phyloP scores from a whole-genome alignment of 1,139 yeast species.

The Candida sanyaensis region DNA sequence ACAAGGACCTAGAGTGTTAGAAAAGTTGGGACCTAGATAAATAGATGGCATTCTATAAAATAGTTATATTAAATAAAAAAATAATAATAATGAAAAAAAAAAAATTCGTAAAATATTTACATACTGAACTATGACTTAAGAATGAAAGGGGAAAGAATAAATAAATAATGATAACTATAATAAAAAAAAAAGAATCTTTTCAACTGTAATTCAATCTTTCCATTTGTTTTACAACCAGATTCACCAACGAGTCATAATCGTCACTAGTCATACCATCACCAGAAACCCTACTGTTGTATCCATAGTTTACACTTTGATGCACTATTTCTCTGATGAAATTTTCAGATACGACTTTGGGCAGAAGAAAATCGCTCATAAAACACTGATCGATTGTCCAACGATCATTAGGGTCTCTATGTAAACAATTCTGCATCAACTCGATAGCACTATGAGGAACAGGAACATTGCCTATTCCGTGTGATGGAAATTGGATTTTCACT shows the following conservation, averaged over 20 bases:
- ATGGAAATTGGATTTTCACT: conserved; percentile 71
- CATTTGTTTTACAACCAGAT: conserved; percentile 42
- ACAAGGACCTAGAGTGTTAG: conserved; percentile 82
- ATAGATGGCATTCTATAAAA: background rate
- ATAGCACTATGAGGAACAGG: conserved; percentile 69
- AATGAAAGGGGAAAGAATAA: no score
- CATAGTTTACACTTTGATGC: conserved; percentile 74
- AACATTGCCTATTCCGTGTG: conserved; percentile 61
- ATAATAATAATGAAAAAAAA: background rate
- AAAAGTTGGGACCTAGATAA: conserved; percentile 91
- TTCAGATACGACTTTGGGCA: conserved; percentile 73
- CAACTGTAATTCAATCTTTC: conserved; percentile 37
- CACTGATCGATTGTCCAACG: conserved; percentile 70
- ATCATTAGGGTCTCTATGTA: conserved; percentile 68
- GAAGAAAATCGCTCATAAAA: conserved; percentile 58
- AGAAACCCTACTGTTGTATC: conserved; percentile 42
- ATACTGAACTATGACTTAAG: no score
- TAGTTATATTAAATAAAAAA: background rate
- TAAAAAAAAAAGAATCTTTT: background rate
- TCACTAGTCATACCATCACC: conserved; percentile 40
- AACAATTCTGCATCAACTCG: conserved; percentile 72
- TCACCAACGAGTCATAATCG: conserved; percentile 44
- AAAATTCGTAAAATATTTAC: conserved; percentile 6
- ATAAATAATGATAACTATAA: no score
- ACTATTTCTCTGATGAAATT: conserved; percentile 70